phyloP scores from a whole-genome alignment of 208 protist genomes.

The Willaertia magna region DNA sequence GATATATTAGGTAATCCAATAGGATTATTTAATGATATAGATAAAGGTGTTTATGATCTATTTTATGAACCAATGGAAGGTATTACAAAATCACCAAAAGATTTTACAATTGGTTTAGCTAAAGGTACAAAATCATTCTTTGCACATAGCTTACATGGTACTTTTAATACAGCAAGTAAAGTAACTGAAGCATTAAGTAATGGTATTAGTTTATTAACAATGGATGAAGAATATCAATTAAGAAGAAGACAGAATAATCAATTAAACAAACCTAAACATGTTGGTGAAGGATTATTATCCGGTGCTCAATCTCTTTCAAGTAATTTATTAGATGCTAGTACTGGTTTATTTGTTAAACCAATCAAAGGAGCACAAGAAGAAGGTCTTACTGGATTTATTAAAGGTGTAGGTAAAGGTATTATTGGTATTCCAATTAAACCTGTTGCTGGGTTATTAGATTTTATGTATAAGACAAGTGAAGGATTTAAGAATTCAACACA shows the following conservation, averaged over 20 bases:
- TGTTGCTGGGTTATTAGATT: conserved; percentile 53
- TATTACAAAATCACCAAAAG: background rate
- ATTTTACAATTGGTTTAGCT: background rate
- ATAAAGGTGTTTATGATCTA: background rate
- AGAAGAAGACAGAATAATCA: background rate
- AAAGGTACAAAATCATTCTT: conserved; percentile 2
- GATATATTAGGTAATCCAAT: conserved; percentile 7
- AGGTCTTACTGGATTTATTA: conserved; percentile 54
- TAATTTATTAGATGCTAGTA: conserved; percentile 27
- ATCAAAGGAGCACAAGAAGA: conserved; percentile 57
- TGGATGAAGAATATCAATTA: conserved; percentile 29
- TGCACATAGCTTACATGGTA: conserved; percentile 8
- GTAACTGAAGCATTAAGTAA: conserved; percentile 23
- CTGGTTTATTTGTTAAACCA: conserved; percentile 60
- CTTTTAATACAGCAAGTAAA: conserved; percentile 19
- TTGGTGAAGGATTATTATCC: background rate
- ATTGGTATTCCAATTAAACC: conserved; percentile 64
- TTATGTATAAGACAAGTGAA: conserved; percentile 3
- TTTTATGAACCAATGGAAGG: conserved; percentile 7
- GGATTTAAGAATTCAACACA: conserved; percentile 5
- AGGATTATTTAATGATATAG: background rate
- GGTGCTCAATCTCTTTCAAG: background rate
- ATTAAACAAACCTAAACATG: background rate
- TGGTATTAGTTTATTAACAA: conserved; percentile 17
- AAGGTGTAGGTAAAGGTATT: conserved; percentile 61